Evolutionary conservation across 306 rosid species (phyloP), one percentile per base, ranked within the genome.

Genomic region (Begonia masoniana): DNA sequence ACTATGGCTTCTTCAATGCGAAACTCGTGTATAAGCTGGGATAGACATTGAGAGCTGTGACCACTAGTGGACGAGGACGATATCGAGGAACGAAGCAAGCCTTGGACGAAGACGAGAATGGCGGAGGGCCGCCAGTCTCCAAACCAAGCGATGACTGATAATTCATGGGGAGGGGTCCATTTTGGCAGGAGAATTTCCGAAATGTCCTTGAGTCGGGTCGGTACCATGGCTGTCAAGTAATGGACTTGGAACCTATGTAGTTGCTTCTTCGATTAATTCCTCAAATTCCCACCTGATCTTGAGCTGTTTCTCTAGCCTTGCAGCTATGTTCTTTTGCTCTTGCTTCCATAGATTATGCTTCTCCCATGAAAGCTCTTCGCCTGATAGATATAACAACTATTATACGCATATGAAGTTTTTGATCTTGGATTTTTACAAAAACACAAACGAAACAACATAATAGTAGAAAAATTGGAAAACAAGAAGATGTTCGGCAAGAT

Each of bases 81-180:
- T 5, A 59, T n/a, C 2, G 66, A 58, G 31, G 61, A 67, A 21
- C 49, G 9, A 47, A 63, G 24, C 45, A 75, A 61, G 61, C 70
- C 61, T 15, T 13, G 68, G 21, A 60, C 67, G 16, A 75, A 65
- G 35, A 66, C 64, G 47, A 75, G 58, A 56, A 75, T 66, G 59
- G 73, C 55, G 10, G 80, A 70, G 48, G 80, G 76, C 13, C 80
- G 49, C 80, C 80, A 75, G 60, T 75, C 76, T 0, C 80, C 80
- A 12, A 75, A 49, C 80, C 80, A 75, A 12, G 68, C 50, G 14
- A 62, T 31, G 41, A 65, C 47, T 16, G 65, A 68, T 41, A 75
- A 50, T 57, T 75, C 71, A 14, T 50, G 65, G 1, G 76, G 62
- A 6, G 62, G 76, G 21, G 63, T 51, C 76, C 68, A 67, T 36